Base-by-base conservation (phyloP, 441 rosid species). In the Arabidopsis hybrid region DNA sequence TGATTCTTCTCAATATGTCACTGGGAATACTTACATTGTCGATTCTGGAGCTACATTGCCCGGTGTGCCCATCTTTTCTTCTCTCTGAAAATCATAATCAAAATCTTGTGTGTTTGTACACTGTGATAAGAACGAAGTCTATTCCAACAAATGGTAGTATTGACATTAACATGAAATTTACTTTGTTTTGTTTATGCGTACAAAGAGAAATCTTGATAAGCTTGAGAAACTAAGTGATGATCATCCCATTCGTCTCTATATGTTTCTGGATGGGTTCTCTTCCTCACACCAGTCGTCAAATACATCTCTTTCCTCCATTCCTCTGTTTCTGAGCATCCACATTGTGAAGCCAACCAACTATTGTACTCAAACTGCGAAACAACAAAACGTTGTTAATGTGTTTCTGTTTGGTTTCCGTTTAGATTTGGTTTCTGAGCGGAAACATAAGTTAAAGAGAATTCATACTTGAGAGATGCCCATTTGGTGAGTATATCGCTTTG, bases 211-310 rank as follows among this genome's bases (percentile, higher is more conserved):
- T 79, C 82, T 39, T 79, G 38, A 7, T 69, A 35, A n/a, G 82
- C 86, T 79, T 82, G 76, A 26, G 69, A 51, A 62, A 87, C 66
- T 71, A 86, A 71, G 67, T 80, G 67, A 16, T 84, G 62, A 70
- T 88, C 98, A 3, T 83, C 93, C 93, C 91, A 86, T 73, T 89
- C 87, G 49, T 91, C 96, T 1, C 94, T 88, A 10, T 51, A 51
- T 1, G 83, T 75, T 58, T 87, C 89, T 7, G 89, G 89, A 10
- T 57, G 64, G 14, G 3, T 13, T 2, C 0, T 56, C 79, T 1
- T 72, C 65, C 51, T 78, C 67, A 49, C 43, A 10, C 61, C 65
- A 32, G 75, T 26, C 38, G 50, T 69, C 0, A 8, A 1, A 64
- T 46, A 82, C 92, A 88, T 92, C 59, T 74, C 76, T 65, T 64